Base-by-base conservation (phyloP, 2,329 filamentous ascomycete genomes). In the Chalara sp. region DNA sequence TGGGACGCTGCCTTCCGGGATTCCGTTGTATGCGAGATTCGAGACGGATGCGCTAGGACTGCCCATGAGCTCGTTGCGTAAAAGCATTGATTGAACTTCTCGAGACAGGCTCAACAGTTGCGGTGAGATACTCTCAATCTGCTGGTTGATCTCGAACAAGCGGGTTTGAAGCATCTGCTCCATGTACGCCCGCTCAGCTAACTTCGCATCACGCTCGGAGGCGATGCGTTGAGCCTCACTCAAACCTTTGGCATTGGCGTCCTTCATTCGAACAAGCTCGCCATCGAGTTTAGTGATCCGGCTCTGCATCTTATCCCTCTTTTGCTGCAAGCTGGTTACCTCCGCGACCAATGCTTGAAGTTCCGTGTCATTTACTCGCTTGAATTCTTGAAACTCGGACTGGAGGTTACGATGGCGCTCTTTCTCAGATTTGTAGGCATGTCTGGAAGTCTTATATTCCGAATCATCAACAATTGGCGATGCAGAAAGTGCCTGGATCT, bases 211-310 rank as follows among this genome's bases (percentile, higher is more conserved):
- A 6, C 60, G 61, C 32, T 65, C 61, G 8, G 53, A 56, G 37
- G 60, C 58, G 47, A 59, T 61, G 12, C 65, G 63, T 47, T 68
- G 63, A 29, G 57, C 63, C 53, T 68, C 66, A 45, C 67, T 62
- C 10, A 65, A 53, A n/a, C 79, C 81, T 48, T 75, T 73, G 2
- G 80, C 74, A 60, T 83, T 83, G 58, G 85, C 85, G 58, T 85
- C 81, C 29, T 78, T 76, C 59, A 90, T 83, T 59, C 83, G 82
- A 50, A 83, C 81, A 58, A 86, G 77, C 66, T 90, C 86, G 57
- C 80, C 83, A 57, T 86, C 82, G 29, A 89, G 80, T 70, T 88
- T 88, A 63, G 77, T 76, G 59, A 87, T 84, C 47, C 87, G 83
- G 30, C 79, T 76, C 50, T 81, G 79, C 41, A 89, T 82, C 69